Evolutionary conservation across 1,284 basidiomycete genomes (phyloP).

Genomic region (Ustilago crameri): DNA sequence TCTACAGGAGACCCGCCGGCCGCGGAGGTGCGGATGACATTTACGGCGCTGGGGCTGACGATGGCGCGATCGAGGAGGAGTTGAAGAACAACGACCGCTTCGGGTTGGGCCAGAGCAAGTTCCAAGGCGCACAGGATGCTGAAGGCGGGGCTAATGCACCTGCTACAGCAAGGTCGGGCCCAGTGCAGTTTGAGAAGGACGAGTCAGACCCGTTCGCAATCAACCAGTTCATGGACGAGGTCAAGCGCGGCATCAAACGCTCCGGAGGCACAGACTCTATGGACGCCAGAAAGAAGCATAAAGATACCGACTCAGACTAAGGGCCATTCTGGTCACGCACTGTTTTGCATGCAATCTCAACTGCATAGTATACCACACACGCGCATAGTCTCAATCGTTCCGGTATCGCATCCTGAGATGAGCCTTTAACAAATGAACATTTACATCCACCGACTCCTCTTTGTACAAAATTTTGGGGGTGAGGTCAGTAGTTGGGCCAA

Average conservation of each 20-base stretch:
- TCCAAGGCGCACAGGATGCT: constrained; percentile 85
- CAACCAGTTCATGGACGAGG: constrained; percentile 95
- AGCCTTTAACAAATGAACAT: too few relatives aligned
- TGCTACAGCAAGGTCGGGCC: constrained; percentile 70
- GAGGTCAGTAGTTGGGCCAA: too few relatives aligned
- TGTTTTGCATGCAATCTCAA: neutral
- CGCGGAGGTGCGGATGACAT: constrained; percentile 69
- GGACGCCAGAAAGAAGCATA: constrained; percentile 19
- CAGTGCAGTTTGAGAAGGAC: constrained; percentile 99
- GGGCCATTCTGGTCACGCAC: neutral
- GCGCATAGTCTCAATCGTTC: too few relatives aligned
- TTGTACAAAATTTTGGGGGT: too few relatives aligned
- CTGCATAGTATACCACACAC: too few relatives aligned
- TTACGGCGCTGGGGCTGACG: constrained; percentile 88
- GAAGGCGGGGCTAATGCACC: constrained; percentile 69
- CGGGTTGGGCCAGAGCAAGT: constrained; percentile 80
- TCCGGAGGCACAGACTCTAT: constrained; percentile 23
- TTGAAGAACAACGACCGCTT: constrained; percentile 95
- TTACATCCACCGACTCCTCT: too few relatives aligned
- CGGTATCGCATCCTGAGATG: too few relatives aligned
- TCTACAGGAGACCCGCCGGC: constrained; percentile 88
- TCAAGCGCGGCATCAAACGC: constrained; percentile 87
- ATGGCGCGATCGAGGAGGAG: constrained; percentile 88
- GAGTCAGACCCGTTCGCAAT: constrained; percentile 95
- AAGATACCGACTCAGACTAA: constrained; percentile 7